Base-by-base conservation (phyloP, 495 filamentous ascomycete genomes). In the Hyphodiscus hymeniophilus region DNA sequence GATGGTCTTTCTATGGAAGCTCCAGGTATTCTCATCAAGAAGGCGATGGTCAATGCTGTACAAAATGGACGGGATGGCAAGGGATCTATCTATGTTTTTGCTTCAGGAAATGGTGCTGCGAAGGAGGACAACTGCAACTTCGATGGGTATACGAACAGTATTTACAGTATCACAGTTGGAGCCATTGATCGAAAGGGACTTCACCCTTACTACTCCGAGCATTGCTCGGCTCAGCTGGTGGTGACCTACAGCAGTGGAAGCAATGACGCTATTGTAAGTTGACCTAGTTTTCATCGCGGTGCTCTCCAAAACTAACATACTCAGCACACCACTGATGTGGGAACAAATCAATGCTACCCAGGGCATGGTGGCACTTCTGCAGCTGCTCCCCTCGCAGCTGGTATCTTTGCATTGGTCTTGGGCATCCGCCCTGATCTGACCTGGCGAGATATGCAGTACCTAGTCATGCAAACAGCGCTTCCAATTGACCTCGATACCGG, bases 91-190 rank as follows among this genome's bases (percentile, higher is more conserved):
- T 98, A 88, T 56, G 92, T 98, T 40, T 98, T 98, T 65, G 92
- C 92, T 15, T 92, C 90, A 52, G 92, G 92, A 47, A 98, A 98
- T 60, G 92, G 92, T 30, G 94, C 89, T 20, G 64, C 67, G n/a
- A 74, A 60, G 39, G 90, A 84, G 33, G 92, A 98, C 61, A 96
- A 98, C 67, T 98, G 92, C 76, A 98, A 98, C 62, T 98, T 97
- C 59, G 92, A 98, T 60, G 92, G 92, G 10, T 98, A 98, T 64
- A 97, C 94, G 54, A 98, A 98, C 68, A 95, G 89, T 60, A 98
- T 98, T 47, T 98, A 97, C 73, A 95, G 87, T 60, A 89, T 98
- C 57, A 95, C 90, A 1, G 89, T 97, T 24, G 92, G 94, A 16
- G 92, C 91, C 24, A 83, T 98, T 58, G 91, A 95, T 61, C 70